These are phyloP conservation scores for Elongisporangium undulatum DNA, from an alignment of 352 stramenopile genomes.

Conservation along the genomic window DNA sequence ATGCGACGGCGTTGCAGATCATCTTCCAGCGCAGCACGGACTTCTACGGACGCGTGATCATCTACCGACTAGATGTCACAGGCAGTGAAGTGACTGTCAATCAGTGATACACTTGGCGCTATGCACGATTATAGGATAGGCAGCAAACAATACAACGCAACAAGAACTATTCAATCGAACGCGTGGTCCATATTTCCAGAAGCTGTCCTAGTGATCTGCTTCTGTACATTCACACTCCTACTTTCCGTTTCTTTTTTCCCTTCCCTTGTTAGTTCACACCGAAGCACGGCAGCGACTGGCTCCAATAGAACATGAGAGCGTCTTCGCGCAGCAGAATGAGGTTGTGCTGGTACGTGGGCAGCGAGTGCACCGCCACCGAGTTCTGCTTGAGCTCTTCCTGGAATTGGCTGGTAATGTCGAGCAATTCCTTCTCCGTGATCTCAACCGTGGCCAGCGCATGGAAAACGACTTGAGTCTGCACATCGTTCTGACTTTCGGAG, in stretches of 20 bases:
- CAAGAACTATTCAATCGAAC: background rate
- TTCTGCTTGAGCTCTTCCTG: constrained; percentile 47
- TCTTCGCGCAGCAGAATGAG: constrained; percentile 80
- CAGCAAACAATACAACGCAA: background rate
- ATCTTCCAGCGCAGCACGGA: constrained; percentile 59
- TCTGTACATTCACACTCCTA: background rate
- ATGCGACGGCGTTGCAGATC: constrained; percentile 25
- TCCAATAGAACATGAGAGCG: constrained; percentile 87
- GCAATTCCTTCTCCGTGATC: constrained; percentile 54
- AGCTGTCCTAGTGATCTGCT: background rate
- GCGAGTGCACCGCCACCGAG: constrained; percentile 68
- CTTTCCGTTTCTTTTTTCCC: constrained; percentile 1
- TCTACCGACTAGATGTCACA: constrained; percentile 50
- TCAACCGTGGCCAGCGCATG: constrained; percentile 53
- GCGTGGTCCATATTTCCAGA: background rate
- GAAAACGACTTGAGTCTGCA: constrained; percentile 77
- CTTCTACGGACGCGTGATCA: constrained; percentile 70
- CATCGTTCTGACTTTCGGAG: constrained; percentile 61
- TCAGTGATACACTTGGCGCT: background rate
- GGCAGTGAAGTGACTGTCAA: constrained; percentile 16
- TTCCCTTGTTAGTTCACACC: constrained; percentile 2
- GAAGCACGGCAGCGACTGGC: constrained; percentile 47
- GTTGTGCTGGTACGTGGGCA: constrained; percentile 84
- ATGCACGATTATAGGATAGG: background rate
- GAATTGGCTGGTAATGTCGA: constrained; percentile 67